Conservation (phyloP, 139 green algal genomes). For the Chlorella sp. region DNA sequence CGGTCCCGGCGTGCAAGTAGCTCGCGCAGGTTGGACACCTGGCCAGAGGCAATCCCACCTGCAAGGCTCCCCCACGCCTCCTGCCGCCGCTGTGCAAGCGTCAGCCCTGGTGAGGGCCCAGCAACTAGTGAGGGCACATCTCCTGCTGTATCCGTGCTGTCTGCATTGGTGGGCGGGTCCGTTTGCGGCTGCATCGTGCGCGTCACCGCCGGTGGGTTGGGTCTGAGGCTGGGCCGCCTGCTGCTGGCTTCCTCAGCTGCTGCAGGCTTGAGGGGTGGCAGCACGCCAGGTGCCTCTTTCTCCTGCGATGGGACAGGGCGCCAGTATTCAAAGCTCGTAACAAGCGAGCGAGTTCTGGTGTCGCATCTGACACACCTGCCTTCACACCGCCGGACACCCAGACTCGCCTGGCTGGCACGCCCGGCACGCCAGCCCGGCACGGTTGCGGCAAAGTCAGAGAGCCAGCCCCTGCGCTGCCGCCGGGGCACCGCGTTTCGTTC, state of each 20-base stretch:
- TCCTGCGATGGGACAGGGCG: not conserved
- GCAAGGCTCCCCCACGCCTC: constrained; percentile 27
- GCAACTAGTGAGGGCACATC: not conserved
- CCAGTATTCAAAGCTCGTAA: not conserved
- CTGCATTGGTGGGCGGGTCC: not conserved
- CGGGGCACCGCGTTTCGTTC: not conserved
- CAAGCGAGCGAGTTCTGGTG: too few species aligned
- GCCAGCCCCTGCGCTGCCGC: not conserved
- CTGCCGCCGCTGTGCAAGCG: constrained; percentile 19
- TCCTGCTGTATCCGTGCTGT: not conserved
- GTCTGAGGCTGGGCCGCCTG: not conserved
- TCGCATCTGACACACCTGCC: too few species aligned
- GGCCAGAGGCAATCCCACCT: not conserved
- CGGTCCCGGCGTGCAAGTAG: too few species aligned
- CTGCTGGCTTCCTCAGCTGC: not conserved
- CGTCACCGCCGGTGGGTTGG: too few species aligned
- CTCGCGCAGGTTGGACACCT: too few species aligned
- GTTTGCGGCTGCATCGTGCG: not conserved
- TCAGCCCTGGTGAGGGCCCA: not conserved
- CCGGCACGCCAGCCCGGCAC: not conserved
- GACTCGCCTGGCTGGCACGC: not conserved
- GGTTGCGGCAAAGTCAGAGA: not conserved
- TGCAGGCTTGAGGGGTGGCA: not conserved
- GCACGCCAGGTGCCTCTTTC: not conserved
- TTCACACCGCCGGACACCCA: too few species aligned